A percentile compares a stretch with the other conserved stretches of the same genome.
Evolutionary conservation across 2,329 filamentous ascomycete genomes (phyloP).

Genomic region (Talaromyces marneffei): DNA sequence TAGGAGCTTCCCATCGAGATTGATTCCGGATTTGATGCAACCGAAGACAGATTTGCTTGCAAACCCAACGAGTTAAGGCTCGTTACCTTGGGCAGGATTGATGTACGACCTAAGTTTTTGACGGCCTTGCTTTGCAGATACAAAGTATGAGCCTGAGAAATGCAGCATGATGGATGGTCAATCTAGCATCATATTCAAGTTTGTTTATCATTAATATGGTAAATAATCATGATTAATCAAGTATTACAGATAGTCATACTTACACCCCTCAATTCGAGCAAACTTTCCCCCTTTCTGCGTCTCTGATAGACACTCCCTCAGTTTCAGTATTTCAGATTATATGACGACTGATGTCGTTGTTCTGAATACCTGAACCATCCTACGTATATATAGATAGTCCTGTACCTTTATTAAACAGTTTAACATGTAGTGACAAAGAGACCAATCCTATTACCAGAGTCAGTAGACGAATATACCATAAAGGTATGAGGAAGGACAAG

Average conservation of each 20-base stretch:
- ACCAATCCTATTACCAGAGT: constrained; percentile 30
- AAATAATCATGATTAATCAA: neutral
- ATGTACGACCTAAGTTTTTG: neutral
- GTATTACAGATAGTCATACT: neutral
- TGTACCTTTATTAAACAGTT: neutral
- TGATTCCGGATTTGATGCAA: neutral
- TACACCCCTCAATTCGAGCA: neutral
- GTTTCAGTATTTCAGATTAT: too few species aligned
- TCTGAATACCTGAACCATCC: neutral
- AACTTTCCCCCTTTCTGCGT: neutral
- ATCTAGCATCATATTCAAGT: neutral
- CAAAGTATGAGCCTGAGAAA: neutral
- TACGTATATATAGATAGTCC: neutral
- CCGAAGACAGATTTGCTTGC: neutral
- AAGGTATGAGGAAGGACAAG: neutral
- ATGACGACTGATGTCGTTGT: neutral
- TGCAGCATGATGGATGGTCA: neutral
- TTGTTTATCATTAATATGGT: neutral
- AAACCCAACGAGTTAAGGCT: neutral
- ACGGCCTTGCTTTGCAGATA: neutral
- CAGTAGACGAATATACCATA: constrained; percentile 7
- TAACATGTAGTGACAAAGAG: constrained; percentile 41
- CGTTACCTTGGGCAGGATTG: too few species aligned
- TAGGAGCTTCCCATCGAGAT: neutral
- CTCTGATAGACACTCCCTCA: neutral